Percentiles rank a stretch among this genome's conserved stretches.
These are phyloP conservation scores for Candida andamanensis DNA, from an alignment of 805 yeast species.

Conservation along the genomic window DNA sequence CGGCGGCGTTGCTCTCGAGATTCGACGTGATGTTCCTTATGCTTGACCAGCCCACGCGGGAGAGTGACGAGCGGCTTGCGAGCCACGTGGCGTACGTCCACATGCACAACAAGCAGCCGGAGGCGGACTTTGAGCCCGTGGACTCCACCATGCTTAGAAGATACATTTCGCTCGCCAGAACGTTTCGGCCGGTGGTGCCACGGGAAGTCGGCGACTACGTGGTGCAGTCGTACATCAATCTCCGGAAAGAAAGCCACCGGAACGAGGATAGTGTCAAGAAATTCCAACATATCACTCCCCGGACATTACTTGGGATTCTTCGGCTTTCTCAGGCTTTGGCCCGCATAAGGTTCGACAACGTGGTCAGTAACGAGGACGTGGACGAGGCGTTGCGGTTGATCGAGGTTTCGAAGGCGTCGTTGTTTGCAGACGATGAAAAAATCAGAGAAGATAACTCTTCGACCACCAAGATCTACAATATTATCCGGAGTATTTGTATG, in stretches of 20 bases:
- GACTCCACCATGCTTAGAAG: slow-evolving; percentile 80
- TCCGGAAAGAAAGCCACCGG: slow-evolving; percentile 86
- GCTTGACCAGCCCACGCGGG: slow-evolving; percentile 77
- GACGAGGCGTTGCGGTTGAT: slow-evolving; percentile 91
- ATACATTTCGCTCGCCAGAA: slow-evolving; percentile 79
- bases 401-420: slow-evolving; percentile 78
- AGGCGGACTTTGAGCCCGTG: slow-evolving; percentile 65
- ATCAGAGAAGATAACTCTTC: slow-evolving; percentile 60
- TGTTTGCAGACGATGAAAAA: slow-evolving; percentile 50
- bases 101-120: slow-evolving; percentile 87
- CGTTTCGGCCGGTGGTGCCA: slow-evolving; percentile 80
- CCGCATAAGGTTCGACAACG: slow-evolving; percentile 72
- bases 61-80: slow-evolving; percentile 80
- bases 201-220: slow-evolving; percentile 81
- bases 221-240: slow-evolving; percentile 76
- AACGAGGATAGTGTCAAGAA: slow-evolving; percentile 72
- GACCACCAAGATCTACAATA: slow-evolving; percentile 64
- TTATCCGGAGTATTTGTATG: slow-evolving; percentile 56
- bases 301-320: slow-evolving; percentile 85
- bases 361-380: slow-evolving; percentile 73
- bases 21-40: slow-evolving; percentile 86
- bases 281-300: slow-evolving; percentile 90
- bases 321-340: slow-evolving; percentile 95
- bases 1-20: slow-evolving; percentile 93
- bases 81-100: slow-evolving; percentile 94